Evolutionary conservation across 2,329 filamentous ascomycete genomes (phyloP).

Genomic region (Fusarium paranaense): DNA sequence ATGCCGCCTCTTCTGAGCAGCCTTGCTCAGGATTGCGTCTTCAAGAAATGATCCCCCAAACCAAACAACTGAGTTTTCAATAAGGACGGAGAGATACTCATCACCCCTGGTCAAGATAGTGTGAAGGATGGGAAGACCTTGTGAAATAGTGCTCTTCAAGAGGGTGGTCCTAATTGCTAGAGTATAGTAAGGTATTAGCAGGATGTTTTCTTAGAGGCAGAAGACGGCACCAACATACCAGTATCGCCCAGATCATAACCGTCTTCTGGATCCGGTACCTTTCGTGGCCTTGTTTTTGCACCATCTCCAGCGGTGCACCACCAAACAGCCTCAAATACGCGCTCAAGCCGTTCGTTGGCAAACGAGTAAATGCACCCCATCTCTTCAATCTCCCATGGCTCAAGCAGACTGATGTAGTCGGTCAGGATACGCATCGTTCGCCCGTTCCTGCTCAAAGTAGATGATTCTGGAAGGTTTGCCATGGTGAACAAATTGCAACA

Average conservation of each 20-base stretch:
- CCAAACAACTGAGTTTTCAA: background rate
- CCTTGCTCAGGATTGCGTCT: background rate
- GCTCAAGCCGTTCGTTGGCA: background rate
- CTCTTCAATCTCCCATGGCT: conserved; percentile 11
- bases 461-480: background rate
- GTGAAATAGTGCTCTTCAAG: background rate
- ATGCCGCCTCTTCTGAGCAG: background rate
- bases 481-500: background rate
- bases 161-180: background rate
- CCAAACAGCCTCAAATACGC: background rate
- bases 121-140: background rate
- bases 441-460: background rate
- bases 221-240: background rate
- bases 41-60: background rate
- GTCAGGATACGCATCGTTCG: background rate
- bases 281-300: background rate
- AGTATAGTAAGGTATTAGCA: background rate
- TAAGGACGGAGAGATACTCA: background rate
- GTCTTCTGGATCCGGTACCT: background rate
- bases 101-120: background rate
- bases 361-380: background rate
- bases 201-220: background rate
- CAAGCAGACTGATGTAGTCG: background rate
- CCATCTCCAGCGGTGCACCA: background rate
- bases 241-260: background rate